Base-by-base conservation (phyloP, 2,329 filamentous ascomycete species). In the Thielaviopsis punctulata region DNA sequence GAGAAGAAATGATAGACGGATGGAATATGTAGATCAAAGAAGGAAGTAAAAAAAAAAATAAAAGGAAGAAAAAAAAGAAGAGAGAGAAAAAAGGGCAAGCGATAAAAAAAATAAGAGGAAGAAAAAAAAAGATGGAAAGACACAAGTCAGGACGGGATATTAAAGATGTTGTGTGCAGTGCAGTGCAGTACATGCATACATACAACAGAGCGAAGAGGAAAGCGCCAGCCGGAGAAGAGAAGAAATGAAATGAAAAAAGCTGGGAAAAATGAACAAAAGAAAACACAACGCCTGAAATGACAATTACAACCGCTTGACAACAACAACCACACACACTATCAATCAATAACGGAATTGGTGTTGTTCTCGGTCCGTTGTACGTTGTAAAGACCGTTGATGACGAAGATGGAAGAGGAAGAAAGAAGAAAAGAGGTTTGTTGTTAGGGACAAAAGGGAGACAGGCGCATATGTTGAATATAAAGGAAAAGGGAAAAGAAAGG, bases 61-160 rank as follows among this genome's bases (percentile, higher is more conserved):
- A 62, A 54, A 56, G 54, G 56, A 61, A 58, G 57, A 61, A 22
- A 52, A 52, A 43, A 55, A 49, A 53, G 41, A 36, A 55, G 51
- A 56, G 51, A 56, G 45, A 54, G 39, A 47, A 46, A 52, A 43
- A 33, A 25, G 23, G 36, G 39, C 39, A 54, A 22, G 23, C 46
- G 27, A 46, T 15, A 41, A 39, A 18, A 41, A 22, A 23, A 51
- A 51, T 52, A 46, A 51, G 55, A 52, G 53, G 51, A 52, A 54
- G 54, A 23, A 15, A 15, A 23, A 45, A 45, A 18, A 9, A 23
- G 33, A 52, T 56, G 33, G 56, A 36, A n/a, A 36, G 30, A 36
- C 30, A 36, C 13, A 36, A 54, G 39, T 21, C 5, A n/a, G n/a
- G 41, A 23, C 18, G 22, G 22, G 12, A 45, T 45, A 45, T 45